Percentiles rank a stretch among this genome's conserved stretches.
phyloP scores from a whole-genome alignment of 805 yeast genomes.

The Candida yuanshanica region DNA sequence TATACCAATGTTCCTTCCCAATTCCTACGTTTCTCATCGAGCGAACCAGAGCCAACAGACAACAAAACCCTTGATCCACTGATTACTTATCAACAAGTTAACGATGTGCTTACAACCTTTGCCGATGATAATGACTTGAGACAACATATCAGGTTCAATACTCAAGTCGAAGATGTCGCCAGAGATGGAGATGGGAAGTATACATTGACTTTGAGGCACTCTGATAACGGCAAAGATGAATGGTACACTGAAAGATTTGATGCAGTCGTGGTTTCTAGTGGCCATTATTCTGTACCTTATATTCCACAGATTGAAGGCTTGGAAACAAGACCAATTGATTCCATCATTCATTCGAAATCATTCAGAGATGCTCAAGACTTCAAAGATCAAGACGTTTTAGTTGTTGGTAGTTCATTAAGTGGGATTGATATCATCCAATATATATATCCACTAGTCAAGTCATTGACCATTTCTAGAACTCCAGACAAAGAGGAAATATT shows the following conservation, averaged over 20 bases:
- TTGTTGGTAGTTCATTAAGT: conserved; percentile 39
- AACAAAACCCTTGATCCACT: conserved; percentile 29
- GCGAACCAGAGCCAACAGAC: conserved; percentile 22
- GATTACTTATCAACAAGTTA: conserved; percentile 29
- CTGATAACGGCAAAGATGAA: conserved; percentile 19
- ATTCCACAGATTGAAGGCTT: conserved; percentile 47
- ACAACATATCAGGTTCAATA: conserved; percentile 29
- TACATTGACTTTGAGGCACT: conserved; percentile 25
- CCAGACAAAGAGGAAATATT: conserved; percentile 55
- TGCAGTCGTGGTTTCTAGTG: conserved; percentile 52
- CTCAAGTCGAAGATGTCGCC: conserved; percentile 33
- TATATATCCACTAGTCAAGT: conserved; percentile 27
- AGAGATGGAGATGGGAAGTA: conserved; percentile 32
- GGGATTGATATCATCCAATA: conserved; percentile 39
- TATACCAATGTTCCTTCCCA: conserved; percentile 36
- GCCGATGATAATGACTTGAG: conserved; percentile 25
- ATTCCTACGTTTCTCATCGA: conserved; percentile 32
- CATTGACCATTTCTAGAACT: conserved; percentile 61
- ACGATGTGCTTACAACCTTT: conserved; percentile 23
- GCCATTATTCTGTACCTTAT: conserved; percentile 52
- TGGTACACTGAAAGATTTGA: conserved; percentile 47
- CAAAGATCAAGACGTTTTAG: conserved; percentile 32
- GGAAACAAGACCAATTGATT: conserved; percentile 32
- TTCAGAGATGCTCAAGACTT: conserved; percentile 39
- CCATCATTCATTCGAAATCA: conserved; percentile 44